Evolutionary conservation across 805 yeast genomes (phyloP).

Genomic region (Ogataea degrootiae): DNA sequence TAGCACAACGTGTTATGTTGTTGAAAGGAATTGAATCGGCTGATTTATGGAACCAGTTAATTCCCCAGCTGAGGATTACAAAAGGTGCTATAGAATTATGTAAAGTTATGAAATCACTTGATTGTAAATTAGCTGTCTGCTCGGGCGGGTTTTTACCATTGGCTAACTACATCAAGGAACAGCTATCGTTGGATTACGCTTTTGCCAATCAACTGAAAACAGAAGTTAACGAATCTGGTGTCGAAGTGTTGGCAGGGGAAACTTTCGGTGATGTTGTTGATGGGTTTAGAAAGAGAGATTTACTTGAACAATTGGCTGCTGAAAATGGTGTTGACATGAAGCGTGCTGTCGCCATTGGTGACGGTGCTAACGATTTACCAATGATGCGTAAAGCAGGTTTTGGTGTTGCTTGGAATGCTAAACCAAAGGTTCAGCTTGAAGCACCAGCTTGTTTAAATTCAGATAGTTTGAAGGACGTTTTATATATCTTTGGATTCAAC

Average conservation of each 20-base stretch:
- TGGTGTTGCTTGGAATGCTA: conserved; percentile 97
- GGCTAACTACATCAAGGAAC: conserved; percentile 67
- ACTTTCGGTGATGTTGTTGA: conserved; percentile 82
- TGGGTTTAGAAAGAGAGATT: conserved; percentile 74
- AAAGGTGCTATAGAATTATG: conserved; percentile 79
- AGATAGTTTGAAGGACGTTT: conserved; percentile 63
- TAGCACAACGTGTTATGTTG: conserved; percentile 69
- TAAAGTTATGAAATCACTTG: conserved; percentile 52
- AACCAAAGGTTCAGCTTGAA: conserved; percentile 77
- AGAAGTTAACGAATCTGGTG: conserved; percentile 37
- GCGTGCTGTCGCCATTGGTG: conserved; percentile 81
- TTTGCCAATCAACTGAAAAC: conserved; percentile 68
- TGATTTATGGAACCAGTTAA: conserved; percentile 73
- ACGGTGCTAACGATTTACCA: conserved; percentile 91
- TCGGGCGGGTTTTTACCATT: conserved; percentile 94
- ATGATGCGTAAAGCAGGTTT: conserved; percentile 93
- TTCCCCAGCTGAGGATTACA: conserved; percentile 66
- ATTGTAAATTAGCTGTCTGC: conserved; percentile 75
- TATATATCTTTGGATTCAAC: conserved; percentile 74
- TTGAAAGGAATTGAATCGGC: conserved; percentile 75
- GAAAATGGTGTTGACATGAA: conserved; percentile 47
- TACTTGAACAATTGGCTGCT: conserved; percentile 57
- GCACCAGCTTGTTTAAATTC: conserved; percentile 86
- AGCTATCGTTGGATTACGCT: conserved; percentile 77
- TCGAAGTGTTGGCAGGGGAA: conserved; percentile 60